Conservation (phyloP, 2,329 filamentous ascomycete species). For the Cryphonectria carpinicola region DNA sequence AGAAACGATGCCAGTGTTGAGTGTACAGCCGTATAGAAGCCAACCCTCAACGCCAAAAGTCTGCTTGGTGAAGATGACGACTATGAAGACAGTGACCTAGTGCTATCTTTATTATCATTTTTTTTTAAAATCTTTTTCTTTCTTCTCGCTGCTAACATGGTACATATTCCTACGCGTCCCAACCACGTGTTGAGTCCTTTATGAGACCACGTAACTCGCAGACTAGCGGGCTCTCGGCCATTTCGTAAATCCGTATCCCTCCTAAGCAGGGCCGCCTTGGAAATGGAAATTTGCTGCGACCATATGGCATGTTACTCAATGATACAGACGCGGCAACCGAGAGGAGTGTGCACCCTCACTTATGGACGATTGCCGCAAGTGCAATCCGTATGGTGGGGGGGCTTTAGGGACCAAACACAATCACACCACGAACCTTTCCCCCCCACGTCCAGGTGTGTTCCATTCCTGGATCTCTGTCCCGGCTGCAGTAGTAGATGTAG, state of each 20-base stretch:
- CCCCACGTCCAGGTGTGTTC: neutral
- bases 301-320: neutral
- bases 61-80: neutral
- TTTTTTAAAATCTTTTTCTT: neutral
- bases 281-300: neutral
- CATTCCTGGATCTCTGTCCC: neutral
- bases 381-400: neutral
- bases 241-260: neutral
- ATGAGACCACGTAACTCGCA: neutral
- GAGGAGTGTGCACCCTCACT: neutral
- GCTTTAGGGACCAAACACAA: neutral
- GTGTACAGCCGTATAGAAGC: neutral
- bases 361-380: neutral
- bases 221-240: neutral
- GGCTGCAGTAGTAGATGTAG: neutral
- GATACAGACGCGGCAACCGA: neutral
- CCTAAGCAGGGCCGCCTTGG: neutral
- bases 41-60: neutral
- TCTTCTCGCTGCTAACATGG: neutral
- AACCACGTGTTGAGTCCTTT: neutral
- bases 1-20: neutral
- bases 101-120: neutral
- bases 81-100: neutral
- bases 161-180: neutral
- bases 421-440: neutral